phyloP scores from a whole-genome alignment of 768 basidiomycete species.

The Lanmaoa pseudosensibilis region DNA sequence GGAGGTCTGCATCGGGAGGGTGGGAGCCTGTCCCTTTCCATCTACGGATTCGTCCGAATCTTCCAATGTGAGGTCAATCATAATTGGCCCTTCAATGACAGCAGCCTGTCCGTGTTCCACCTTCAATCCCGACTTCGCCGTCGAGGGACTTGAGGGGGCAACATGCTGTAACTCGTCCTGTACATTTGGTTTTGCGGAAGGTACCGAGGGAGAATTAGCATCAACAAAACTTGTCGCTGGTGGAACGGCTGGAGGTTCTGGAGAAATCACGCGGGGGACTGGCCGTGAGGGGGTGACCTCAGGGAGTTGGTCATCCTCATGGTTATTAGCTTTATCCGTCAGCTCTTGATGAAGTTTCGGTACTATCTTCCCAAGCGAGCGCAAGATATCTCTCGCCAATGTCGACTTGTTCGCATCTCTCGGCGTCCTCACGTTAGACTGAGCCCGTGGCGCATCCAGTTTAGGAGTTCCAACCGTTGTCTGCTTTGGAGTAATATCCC shows the following conservation, averaged over 20 bases:
- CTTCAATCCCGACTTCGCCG: not conserved
- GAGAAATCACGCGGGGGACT: not conserved
- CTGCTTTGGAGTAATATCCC: not conserved
- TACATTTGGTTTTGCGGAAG: not conserved
- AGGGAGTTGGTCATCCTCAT: not conserved
- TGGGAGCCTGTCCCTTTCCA: constrained; percentile 9
- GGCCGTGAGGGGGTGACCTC: not conserved
- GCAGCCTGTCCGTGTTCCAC: not conserved
- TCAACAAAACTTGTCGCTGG: not conserved
- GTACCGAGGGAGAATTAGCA: not conserved
- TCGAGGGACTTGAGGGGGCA: not conserved
- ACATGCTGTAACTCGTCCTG: not conserved
- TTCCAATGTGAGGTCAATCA: constrained; percentile 29
- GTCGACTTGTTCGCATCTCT: constrained; percentile 48
- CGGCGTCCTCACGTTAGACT: constrained; percentile 24
- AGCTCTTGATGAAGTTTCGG: constrained; percentile 9
- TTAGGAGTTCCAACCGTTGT: constrained; percentile 8
- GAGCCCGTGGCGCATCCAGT: not conserved
- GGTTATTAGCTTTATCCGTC: not conserved
- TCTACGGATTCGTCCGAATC: constrained; percentile 23
- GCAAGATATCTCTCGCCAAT: constrained; percentile 58
- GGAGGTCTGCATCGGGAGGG: constrained; percentile 9
- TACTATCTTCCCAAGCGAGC: constrained; percentile 42
- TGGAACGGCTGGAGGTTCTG: not conserved
- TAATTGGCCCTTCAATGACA: constrained; percentile 18